A percentile compares a stretch with the other conserved stretches of the same genome.
Evolutionary conservation across 1,139 yeast genomes (phyloP).

Genomic region (Lodderomyces jiufengensis): DNA sequence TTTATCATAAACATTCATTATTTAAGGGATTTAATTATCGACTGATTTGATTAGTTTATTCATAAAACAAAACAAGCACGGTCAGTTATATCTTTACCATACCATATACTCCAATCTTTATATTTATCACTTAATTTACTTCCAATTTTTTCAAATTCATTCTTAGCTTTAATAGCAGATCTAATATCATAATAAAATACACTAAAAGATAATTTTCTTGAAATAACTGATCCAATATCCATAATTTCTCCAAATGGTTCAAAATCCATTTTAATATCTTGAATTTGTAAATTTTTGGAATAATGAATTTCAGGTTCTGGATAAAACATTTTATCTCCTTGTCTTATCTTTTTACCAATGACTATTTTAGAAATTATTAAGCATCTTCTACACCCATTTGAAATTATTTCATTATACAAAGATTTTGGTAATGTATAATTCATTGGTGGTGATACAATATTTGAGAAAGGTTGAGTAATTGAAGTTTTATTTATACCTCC

Average conservation of each 20-base stretch:
- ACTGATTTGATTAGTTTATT: no score
- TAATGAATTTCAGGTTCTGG: conserved; percentile 34
- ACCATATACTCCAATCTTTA: conserved; percentile 60
- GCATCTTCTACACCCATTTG: conserved; percentile 32
- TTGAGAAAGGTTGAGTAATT: conserved; percentile 13
- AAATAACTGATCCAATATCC: conserved; percentile 66
- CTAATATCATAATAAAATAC: conserved; percentile 60
- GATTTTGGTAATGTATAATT: conserved; percentile 22
- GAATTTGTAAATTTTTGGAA: conserved; percentile 26
- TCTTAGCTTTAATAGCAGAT: conserved; percentile 63
- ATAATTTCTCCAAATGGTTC: conserved; percentile 54
- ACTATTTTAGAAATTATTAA: conserved; percentile 30
- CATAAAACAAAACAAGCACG: conserved; percentile 31
- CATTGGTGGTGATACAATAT: not conserved
- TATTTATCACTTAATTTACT: conserved; percentile 47
- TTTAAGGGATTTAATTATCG: no score
- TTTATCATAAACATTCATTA: no score
- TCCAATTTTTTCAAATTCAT: conserved; percentile 31
- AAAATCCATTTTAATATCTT: conserved; percentile 47
- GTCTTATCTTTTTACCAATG: conserved; percentile 20
- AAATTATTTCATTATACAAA: conserved; percentile 26
- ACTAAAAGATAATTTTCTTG: conserved; percentile 59
- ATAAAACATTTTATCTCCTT: conserved; percentile 22
- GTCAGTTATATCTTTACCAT: conserved; percentile 68
- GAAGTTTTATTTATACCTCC: not conserved